phyloP scores from a whole-genome alignment of 495 filamentous ascomycete genomes.

The Chlorociboria aeruginascens region DNA sequence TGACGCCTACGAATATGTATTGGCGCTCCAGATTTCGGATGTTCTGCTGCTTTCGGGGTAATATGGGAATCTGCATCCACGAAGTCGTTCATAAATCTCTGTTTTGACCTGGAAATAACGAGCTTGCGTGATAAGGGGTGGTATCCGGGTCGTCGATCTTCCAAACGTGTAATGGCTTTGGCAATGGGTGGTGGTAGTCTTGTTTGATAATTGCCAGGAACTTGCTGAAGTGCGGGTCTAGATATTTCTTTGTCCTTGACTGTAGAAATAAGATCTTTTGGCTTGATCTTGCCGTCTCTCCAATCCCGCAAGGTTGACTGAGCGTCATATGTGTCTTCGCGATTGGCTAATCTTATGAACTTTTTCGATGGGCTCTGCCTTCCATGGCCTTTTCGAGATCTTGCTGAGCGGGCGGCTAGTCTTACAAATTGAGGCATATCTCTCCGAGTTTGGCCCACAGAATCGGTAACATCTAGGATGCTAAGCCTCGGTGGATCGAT shows the following conservation, averaged over 20 bases:
- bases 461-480: slow-evolving; percentile 13
- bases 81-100: slow-evolving; percentile 5
- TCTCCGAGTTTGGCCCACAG: slow-evolving; percentile 25
- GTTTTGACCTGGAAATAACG: slow-evolving; percentile 1
- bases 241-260: neutral
- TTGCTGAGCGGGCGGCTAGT: slow-evolving; percentile 62
- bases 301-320: slow-evolving; percentile 57
- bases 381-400: slow-evolving; percentile 47
- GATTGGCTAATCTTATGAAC: slow-evolving; percentile 56
- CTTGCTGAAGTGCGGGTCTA: neutral
- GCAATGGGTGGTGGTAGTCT: slow-evolving; percentile 3
- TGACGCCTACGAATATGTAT: neutral
- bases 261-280: neutral
- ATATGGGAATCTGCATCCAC: slow-evolving; percentile 1
- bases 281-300: slow-evolving; percentile 54
- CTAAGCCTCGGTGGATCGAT: slow-evolving; percentile 8
- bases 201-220: slow-evolving; percentile 12
- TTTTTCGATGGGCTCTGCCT: slow-evolving; percentile 68
- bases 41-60: neutral
- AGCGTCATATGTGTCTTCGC: slow-evolving; percentile 63
- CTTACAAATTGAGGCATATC: slow-evolving; percentile 69
- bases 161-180: slow-evolving; percentile 1
- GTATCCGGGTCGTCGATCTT: slow-evolving; percentile 18
- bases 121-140: neutral
- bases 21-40: neutral